A percentile compares a stretch with the other conserved stretches of the same genome.
phyloP scores from a whole-genome alignment of 176 grass and related monocot species.

The Aegilops speltoides region DNA sequence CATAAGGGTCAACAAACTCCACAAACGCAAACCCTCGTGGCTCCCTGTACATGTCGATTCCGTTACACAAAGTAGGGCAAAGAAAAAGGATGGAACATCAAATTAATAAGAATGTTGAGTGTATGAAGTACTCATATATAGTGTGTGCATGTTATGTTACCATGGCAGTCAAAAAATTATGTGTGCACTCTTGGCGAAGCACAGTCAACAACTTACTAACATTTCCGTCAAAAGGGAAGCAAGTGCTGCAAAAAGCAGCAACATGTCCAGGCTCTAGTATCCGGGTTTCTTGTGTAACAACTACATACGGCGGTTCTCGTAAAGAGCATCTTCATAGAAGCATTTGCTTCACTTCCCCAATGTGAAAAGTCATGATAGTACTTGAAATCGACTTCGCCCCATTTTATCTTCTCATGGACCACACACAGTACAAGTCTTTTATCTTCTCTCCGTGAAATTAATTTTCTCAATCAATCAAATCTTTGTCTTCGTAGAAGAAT shows the following conservation, averaged over 20 bases:
- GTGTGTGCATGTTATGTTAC: slow-evolving; percentile 36
- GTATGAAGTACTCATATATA: slow-evolving; percentile 19
- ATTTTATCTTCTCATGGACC: slow-evolving; percentile 86
- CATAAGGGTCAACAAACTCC: slow-evolving; percentile 84
- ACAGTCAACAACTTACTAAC: slow-evolving; percentile 68
- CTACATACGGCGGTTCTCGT: slow-evolving; percentile 45
- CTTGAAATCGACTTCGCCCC: slow-evolving; percentile 73
- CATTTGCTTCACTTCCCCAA: slow-evolving; percentile 62
- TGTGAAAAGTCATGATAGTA: slow-evolving; percentile 56
- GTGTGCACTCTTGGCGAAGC: slow-evolving; percentile 41
- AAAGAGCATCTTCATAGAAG: slow-evolving; percentile 63
- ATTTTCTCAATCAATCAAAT: slow-evolving; percentile 62
- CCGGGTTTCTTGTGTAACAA: slow-evolving; percentile 58
- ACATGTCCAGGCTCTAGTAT: slow-evolving; percentile 60
- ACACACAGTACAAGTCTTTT: slow-evolving; percentile 35
- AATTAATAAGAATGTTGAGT: slow-evolving; percentile 15
- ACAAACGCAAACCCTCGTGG: slow-evolving; percentile 94
- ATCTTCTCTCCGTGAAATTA: slow-evolving; percentile 63
- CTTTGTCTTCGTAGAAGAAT: slow-evolving; percentile 83
- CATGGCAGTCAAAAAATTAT: slow-evolving; percentile 48
- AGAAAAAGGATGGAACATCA: slow-evolving; percentile 21
- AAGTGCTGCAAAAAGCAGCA: slow-evolving; percentile 60
- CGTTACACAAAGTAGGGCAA: neutral
- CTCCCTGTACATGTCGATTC: slow-evolving; percentile 50
- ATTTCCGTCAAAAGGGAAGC: slow-evolving; percentile 56